Conservation (phyloP, 2,329 filamentous ascomycete genomes). For the Falciphora oryzae region DNA sequence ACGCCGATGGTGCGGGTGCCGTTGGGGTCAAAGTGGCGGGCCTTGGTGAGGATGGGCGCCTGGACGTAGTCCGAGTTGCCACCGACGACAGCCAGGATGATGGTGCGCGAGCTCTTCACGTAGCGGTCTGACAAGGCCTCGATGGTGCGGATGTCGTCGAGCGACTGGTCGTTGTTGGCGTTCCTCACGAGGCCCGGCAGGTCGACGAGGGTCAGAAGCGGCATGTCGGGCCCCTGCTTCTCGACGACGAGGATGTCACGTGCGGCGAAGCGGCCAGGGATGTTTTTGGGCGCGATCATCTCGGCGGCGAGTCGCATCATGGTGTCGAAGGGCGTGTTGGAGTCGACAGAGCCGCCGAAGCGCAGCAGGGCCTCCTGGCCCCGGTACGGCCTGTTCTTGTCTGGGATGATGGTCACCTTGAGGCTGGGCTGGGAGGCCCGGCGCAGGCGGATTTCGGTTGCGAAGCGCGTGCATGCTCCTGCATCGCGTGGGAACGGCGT, state of each 20-base stretch:
- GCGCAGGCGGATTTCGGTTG: conserved; percentile 43
- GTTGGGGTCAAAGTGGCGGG: conserved; percentile 42
- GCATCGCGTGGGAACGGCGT: conserved; percentile 56
- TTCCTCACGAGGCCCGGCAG: conserved; percentile 53
- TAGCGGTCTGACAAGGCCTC: conserved; percentile 45
- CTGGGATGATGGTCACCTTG: conserved; percentile 49
- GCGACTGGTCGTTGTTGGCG: conserved; percentile 46
- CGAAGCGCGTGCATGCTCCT: conserved; percentile 56
- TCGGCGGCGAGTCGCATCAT: conserved; percentile 46
- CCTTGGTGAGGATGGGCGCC: conserved; percentile 45
- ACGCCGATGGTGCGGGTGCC: conserved; percentile 46
- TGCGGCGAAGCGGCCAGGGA: conserved; percentile 45
- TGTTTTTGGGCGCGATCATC: conserved; percentile 43
- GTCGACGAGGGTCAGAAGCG: conserved; percentile 56
- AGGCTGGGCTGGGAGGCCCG: conserved; percentile 34
- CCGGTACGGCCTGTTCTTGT: conserved; percentile 38
- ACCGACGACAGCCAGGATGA: conserved; percentile 50
- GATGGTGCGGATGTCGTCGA: conserved; percentile 47
- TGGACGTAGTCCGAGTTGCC: conserved; percentile 51
- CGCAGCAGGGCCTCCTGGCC: conserved; percentile 42
- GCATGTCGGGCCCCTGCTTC: conserved; percentile 52
- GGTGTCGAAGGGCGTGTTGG: conserved; percentile 40
- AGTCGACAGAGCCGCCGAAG: conserved; percentile 41
- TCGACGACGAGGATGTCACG: conserved; percentile 52
- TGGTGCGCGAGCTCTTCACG: conserved; percentile 50